phyloP scores from a whole-genome alignment of 2,329 filamentous ascomycete species.

The Trichoderma guizhouense region DNA sequence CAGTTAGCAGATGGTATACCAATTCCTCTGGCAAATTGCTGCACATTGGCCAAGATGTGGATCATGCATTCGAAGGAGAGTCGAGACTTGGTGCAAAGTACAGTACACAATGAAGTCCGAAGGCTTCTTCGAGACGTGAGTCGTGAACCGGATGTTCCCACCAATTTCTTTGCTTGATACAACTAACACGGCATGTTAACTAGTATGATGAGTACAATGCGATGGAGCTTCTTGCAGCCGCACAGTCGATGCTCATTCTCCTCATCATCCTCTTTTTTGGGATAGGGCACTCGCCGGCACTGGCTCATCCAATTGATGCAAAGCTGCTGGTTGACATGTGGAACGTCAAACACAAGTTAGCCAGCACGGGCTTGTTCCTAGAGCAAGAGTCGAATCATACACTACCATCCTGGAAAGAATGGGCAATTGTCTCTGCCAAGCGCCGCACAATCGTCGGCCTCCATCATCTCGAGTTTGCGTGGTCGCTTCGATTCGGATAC shows the following conservation, averaged over 20 bases:
- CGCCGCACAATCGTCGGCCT: background rate
- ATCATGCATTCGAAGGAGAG: background rate
- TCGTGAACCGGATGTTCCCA: accelerated
- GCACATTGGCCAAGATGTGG: background rate
- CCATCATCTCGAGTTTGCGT: background rate
- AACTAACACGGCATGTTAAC: background rate
- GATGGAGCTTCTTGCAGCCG: background rate
- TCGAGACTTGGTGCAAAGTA: background rate
- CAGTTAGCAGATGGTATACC: background rate
- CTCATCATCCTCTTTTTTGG: background rate
- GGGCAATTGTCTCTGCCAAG: background rate
- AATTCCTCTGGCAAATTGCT: background rate
- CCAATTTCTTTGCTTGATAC: background rate
- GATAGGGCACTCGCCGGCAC: background rate
- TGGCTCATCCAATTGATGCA: background rate
- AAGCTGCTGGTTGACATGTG: background rate
- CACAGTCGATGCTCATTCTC: background rate
- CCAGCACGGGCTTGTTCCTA: background rate
- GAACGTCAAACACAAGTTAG: background rate
- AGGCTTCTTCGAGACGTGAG: background rate
- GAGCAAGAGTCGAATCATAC: background rate
- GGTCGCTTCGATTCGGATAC: background rate
- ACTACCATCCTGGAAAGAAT: background rate
- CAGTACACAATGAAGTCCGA: background rate
- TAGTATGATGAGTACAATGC: background rate